Base-by-base conservation (phyloP, 1,139 yeast species). In the Taphrina wiesneri region DNA sequence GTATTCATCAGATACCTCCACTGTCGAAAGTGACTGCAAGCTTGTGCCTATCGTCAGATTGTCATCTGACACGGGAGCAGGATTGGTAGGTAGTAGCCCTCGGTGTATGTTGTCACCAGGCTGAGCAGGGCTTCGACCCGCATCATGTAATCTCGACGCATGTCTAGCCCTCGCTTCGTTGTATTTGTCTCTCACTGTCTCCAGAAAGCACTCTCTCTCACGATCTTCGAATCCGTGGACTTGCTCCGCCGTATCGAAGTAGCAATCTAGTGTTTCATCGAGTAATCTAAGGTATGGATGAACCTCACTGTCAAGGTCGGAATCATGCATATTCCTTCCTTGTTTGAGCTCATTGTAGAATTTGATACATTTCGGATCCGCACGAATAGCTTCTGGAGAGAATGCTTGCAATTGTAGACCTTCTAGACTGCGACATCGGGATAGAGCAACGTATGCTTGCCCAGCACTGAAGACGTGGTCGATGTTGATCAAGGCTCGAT, bases 391-490 rank as follows among this genome's bases (percentile, higher is more conserved):
- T 23, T 47, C 63, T 2, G 56, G 54, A 17, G n/a, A n/a, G 74
- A 91, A 92, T 69, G 90, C 90, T 56, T 82, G 75, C 43, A 92
- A 86, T 74, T 92, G 95, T 19, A 92, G 79, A 34, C 84, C 81
- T 5, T 87, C 90, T 69, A 85, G 85, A 52, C 86, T 82, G 0
- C 88, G 89, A 2, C 97, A 97, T 77, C 98, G 83, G 45, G 96
- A 89, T 45, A 92, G 79, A 0, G 98, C 97, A 23, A 91, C 97
- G 73, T 93, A 93, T 0, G 96, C 96, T 75, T 93, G 99, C 0
- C 69, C 99, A 69, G 85, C 87, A 74, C 92, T 98, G 76, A 93
- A 93, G 0, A 88, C 86, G 68, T 81, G 80, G 45, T 82, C 79
- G 69, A 93, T 79, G 74, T 93, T 96, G 3, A 93, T 96, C 71